These are phyloP conservation scores for Apostasia ramifera DNA, from an alignment of 106 monocot genomes.

Conservation along the genomic window DNA sequence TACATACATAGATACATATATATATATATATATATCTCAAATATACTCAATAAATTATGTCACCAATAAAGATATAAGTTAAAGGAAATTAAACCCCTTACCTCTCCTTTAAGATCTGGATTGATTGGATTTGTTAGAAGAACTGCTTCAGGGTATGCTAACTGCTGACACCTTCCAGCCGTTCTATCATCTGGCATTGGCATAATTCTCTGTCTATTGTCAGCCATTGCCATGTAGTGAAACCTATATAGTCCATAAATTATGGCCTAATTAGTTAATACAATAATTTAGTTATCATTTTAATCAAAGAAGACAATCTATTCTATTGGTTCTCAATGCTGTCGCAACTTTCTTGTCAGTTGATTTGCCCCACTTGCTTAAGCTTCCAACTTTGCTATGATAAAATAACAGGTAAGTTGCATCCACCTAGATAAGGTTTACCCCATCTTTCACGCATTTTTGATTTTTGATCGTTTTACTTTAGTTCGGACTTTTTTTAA, in stretches of 20 bases:
- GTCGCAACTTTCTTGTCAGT: too few relatives aligned
- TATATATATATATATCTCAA: too few relatives aligned
- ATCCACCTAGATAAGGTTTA: too few relatives aligned
- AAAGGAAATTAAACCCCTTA: neutral
- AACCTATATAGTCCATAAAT: slow-evolving; percentile 38
- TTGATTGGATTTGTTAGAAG: slow-evolving; percentile 44
- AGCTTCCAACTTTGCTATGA: too few relatives aligned
- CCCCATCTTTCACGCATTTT: too few relatives aligned
- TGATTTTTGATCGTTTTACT: too few relatives aligned
- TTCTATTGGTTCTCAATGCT: neutral
- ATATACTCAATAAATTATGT: too few relatives aligned
- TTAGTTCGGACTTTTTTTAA: too few relatives aligned
- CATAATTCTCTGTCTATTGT: slow-evolving; percentile 64
- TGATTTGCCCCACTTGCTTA: too few relatives aligned
- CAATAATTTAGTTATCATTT: neutral
- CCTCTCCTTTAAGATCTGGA: slow-evolving; percentile 56
- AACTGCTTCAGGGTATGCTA: slow-evolving; percentile 71
- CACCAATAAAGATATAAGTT: neutral
- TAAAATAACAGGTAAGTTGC: too few relatives aligned
- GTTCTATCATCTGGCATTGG: slow-evolving; percentile 68
- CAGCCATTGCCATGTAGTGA: slow-evolving; percentile 69
- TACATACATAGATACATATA: too few relatives aligned
- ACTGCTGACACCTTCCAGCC: slow-evolving; percentile 33
- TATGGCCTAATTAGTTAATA: neutral
- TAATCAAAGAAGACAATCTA: neutral